These are phyloP conservation scores for Dichotomopilus funicola DNA, from an alignment of 2,329 filamentous ascomycete species.

Conservation along the genomic window DNA sequence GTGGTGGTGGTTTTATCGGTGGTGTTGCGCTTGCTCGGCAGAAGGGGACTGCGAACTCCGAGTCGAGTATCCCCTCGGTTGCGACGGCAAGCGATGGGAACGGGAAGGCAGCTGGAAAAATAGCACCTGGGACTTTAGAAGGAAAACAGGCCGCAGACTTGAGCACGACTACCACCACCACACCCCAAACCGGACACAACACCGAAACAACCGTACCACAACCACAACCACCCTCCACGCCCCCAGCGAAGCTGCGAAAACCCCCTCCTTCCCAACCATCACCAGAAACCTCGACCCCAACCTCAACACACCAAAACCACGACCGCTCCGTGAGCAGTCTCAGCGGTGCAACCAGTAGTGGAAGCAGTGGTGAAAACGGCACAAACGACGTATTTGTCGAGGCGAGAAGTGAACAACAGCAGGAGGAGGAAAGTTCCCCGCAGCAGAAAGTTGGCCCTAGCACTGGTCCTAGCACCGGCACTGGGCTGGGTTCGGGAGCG, in stretches of 20 bases:
- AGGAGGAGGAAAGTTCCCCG: neutral
- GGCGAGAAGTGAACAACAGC: constrained; percentile 29
- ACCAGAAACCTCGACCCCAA: constrained; percentile 5
- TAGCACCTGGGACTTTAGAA: neutral
- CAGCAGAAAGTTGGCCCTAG: constrained; percentile 13
- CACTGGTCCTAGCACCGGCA: no score
- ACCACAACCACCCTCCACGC: neutral
- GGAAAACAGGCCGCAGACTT: constrained; percentile 16
- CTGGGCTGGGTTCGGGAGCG: neutral
- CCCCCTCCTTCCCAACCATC: constrained; percentile 5
- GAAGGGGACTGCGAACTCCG: neutral
- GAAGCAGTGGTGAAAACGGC: neutral
- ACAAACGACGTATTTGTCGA: constrained; percentile 17
- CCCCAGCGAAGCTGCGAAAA: neutral
- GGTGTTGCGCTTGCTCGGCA: constrained; percentile 32
- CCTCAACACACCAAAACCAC: neutral
- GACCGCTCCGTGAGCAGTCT: constrained; percentile 18
- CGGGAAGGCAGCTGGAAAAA: neutral
- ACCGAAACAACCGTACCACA: neutral
- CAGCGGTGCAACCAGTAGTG: constrained; percentile 14
- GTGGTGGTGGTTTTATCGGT: constrained; percentile 33
- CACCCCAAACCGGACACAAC: no score
- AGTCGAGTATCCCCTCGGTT: constrained; percentile 29
- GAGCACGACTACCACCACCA: neutral
- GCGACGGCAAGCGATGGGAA: constrained; percentile 25